These are phyloP conservation scores for Tetrastigma voinierianum DNA, from an alignment of 164 flowering plant species.

Conservation along the genomic window DNA sequence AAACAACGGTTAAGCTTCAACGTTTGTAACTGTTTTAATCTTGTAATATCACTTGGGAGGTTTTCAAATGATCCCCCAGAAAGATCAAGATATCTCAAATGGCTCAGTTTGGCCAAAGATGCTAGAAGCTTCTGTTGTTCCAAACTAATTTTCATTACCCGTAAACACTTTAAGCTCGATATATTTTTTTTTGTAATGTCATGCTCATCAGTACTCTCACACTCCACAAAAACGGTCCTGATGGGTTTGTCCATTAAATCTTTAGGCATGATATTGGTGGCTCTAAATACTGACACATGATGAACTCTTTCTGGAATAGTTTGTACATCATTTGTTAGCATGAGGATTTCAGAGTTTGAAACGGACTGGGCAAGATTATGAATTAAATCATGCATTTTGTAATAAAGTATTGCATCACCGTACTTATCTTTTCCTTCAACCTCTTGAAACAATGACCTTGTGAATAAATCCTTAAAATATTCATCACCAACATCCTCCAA, in stretches of 20 bases:
- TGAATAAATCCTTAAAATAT: too few relatives aligned
- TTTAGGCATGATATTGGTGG: too few relatives aligned
- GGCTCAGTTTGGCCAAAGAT: not conserved
- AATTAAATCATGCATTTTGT: conserved; percentile 13
- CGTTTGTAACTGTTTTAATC: not conserved
- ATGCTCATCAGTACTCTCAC: too few relatives aligned
- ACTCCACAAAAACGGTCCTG: too few relatives aligned
- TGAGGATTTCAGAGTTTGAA: not conserved
- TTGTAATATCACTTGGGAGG: not conserved
- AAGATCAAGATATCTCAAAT: too few relatives aligned
- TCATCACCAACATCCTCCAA: too few relatives aligned
- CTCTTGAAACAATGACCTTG: not conserved
- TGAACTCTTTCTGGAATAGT: not conserved
- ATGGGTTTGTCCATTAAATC: too few relatives aligned
- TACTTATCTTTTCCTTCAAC: not conserved
- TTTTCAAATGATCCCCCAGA: too few relatives aligned
- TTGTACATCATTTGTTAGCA: not conserved
- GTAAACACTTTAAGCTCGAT: too few relatives aligned
- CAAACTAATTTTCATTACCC: too few relatives aligned
- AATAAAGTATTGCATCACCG: not conserved
- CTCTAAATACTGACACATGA: not conserved
- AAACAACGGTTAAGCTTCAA: not conserved
- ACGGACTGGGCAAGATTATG: conserved; percentile 11
- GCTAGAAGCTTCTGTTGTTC: not conserved
- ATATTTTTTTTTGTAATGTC: too few relatives aligned